Evolutionary conservation across 2,329 filamentous ascomycete species (phyloP).

Genomic region (Fusarium succisae): DNA sequence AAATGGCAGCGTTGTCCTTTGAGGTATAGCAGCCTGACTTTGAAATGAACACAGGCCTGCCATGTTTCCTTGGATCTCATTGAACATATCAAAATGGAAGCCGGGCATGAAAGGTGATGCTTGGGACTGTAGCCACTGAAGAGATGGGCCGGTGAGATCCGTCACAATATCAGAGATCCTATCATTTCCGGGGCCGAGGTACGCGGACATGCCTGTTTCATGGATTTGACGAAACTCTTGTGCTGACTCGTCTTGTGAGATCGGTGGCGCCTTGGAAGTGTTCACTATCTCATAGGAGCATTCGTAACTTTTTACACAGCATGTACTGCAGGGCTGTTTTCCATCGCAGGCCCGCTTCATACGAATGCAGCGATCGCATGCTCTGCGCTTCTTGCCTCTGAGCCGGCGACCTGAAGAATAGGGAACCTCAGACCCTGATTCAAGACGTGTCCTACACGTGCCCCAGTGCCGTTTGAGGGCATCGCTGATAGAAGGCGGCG

Average conservation of each 20-base stretch:
- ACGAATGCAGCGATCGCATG: neutral
- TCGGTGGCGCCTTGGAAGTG: neutral
- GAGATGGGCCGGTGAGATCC: neutral
- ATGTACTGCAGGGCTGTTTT: neutral
- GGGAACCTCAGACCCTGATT: neutral
- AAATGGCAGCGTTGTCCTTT: neutral
- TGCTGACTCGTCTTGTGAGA: neutral
- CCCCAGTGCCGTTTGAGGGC: neutral
- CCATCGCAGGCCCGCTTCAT: neutral
- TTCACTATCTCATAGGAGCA: neutral
- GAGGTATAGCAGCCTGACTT: neutral
- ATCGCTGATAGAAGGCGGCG: neutral
- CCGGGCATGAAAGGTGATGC: neutral
- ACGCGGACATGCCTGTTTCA: neutral
- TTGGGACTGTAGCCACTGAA: neutral
- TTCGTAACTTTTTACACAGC: neutral
- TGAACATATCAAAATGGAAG: neutral
- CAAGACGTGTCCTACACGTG: neutral
- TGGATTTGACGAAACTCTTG: neutral
- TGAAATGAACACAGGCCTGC: neutral
- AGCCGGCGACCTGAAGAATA: neutral
- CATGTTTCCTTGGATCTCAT: neutral
- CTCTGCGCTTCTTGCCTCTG: neutral
- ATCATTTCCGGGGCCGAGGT: neutral
- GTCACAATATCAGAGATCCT: neutral